phyloP scores from a whole-genome alignment of 352 stramenopile species.

The Globisporangium lucens region DNA sequence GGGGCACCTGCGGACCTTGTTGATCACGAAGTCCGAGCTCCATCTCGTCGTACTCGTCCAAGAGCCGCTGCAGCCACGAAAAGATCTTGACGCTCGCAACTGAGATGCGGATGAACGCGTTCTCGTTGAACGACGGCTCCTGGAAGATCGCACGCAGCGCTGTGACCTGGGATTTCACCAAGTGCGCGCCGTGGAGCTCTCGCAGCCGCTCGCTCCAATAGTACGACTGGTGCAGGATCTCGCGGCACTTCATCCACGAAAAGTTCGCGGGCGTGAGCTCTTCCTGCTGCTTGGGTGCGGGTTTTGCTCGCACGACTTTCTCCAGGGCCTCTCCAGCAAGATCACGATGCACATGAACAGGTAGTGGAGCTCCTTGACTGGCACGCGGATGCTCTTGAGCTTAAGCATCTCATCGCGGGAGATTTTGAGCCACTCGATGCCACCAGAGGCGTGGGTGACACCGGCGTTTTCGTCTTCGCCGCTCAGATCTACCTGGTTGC shows the following conservation, averaged over 20 bases:
- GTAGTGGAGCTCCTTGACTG: conserved; percentile 69
- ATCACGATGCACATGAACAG: conserved; percentile 79
- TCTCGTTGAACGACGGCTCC: conserved; percentile 50
- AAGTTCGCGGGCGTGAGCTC: conserved; percentile 57
- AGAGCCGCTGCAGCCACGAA: conserved; percentile 50
- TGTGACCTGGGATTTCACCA: conserved; percentile 45
- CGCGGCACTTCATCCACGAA: conserved; percentile 56
- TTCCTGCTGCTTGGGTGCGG: conserved; percentile 41
- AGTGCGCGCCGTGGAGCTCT: conserved; percentile 28
- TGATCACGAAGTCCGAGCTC: conserved; percentile 36
- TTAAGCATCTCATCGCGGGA: conserved; percentile 65
- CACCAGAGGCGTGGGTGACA: conserved; percentile 20
- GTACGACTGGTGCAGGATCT: conserved; percentile 51
- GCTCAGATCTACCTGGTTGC: conserved; percentile 26
- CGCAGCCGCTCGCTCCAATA: conserved; percentile 44
- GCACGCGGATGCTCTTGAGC: conserved; percentile 58
- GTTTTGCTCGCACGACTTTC: conserved; percentile 24
- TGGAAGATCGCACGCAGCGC: conserved; percentile 61
- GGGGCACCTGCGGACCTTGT: background rate
- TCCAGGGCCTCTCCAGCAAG: conserved; percentile 43
- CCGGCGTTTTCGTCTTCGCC: conserved; percentile 15
- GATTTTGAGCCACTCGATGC: conserved; percentile 65
- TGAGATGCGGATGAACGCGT: conserved; percentile 48
- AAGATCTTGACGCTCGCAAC: conserved; percentile 64
- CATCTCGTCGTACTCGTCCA: conserved; percentile 58